phyloP scores from a whole-genome alignment of 2,329 filamentous ascomycete species.

The Aureobasidium melanogenum region DNA sequence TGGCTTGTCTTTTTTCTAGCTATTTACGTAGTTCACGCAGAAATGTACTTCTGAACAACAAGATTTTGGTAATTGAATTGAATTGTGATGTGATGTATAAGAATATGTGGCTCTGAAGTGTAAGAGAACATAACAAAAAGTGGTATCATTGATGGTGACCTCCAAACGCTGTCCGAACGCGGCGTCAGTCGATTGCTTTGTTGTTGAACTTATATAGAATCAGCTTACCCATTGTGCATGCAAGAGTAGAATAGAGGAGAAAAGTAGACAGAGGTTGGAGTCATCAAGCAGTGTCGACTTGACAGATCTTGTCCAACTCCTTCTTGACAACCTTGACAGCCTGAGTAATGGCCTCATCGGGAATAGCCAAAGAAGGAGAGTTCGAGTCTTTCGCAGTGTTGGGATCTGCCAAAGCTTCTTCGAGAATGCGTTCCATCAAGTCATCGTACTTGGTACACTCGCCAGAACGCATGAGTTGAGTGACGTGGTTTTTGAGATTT shows the following conservation, averaged over 20 bases:
- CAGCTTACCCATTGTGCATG: background rate
- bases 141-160: constrained; percentile 1
- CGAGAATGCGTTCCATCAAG: constrained; percentile 44
- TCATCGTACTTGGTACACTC: constrained; percentile 50
- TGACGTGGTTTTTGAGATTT: constrained; percentile 45
- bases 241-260: background rate
- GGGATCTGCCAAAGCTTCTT: constrained; percentile 28
- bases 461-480: constrained; percentile 48
- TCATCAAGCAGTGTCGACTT: background rate
- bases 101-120: too few relatives aligned
- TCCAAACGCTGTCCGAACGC: background rate
- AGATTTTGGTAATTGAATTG: background rate
- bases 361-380: constrained; percentile 16
- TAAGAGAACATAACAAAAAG: background rate
- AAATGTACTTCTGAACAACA: constrained; percentile 5
- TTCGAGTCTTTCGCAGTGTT: background rate
- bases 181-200: background rate
- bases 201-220: background rate
- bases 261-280: background rate
- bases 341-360: constrained; percentile 39
- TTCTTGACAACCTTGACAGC: constrained; percentile 45
- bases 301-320: constrained; percentile 25
- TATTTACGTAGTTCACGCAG: background rate
- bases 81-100: background rate
- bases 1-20: constrained; percentile 9